Evolutionary conservation across 345 rosid species (phyloP).

Genomic region (Sonneratia caseolaris): DNA sequence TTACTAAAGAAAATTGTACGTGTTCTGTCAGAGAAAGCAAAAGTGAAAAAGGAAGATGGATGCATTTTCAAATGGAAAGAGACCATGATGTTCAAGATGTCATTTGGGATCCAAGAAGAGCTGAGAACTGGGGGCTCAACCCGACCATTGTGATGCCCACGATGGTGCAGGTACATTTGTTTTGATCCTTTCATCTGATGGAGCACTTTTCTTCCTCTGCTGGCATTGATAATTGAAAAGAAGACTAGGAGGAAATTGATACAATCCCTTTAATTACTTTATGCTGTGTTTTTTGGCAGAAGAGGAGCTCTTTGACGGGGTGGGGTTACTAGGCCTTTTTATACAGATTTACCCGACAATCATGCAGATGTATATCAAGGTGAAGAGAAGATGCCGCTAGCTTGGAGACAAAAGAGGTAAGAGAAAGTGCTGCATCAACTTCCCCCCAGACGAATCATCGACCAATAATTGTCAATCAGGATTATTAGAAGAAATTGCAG

Average conservation of each 20-base stretch:
- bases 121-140: background rate
- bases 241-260: background rate
- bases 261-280: background rate
- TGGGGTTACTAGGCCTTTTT: background rate
- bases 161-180: background rate
- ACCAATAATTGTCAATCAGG: background rate
- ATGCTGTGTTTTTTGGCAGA: background rate
- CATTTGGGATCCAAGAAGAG: too few relatives aligned
- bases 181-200: background rate
- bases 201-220: constrained; percentile 1
- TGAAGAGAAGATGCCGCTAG: constrained; percentile 19
- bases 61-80: too few relatives aligned
- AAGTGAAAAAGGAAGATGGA: too few relatives aligned
- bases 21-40: too few relatives aligned
- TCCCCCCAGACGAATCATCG: background rate
- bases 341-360: constrained; percentile 13
- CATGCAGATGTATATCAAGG: constrained; percentile 7
- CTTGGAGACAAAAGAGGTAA: constrained; percentile 19
- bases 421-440: background rate
- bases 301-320: constrained; percentile 1
- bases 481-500: background rate
- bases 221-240: background rate
- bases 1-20: too few relatives aligned
- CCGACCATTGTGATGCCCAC: background rate
- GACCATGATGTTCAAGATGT: too few relatives aligned